Percentiles rank a stretch among this genome's conserved stretches.
These are phyloP conservation scores for Amylostereum areolatum DNA, from an alignment of 1,284 basidiomycete genomes.

Conservation along the genomic window DNA sequence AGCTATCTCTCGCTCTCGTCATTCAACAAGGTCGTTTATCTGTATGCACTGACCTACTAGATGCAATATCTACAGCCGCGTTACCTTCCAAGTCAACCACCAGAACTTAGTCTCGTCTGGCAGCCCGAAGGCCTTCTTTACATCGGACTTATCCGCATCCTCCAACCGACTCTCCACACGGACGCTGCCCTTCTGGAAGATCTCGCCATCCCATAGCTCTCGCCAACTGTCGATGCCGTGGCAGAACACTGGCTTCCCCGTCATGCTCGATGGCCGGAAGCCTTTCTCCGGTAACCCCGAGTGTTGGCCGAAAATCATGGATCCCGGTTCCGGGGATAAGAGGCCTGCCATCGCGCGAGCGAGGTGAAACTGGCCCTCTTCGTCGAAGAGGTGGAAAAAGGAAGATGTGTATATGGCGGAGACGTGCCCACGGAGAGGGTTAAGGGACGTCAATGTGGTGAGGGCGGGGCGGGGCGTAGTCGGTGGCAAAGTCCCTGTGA, in stretches of 20 bases:
- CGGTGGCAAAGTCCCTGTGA: constrained; percentile 13
- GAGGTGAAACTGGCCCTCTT: constrained; percentile 30
- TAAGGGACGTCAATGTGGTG: constrained; percentile 26
- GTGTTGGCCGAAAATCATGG: constrained; percentile 27
- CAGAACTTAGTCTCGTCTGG: not conserved
- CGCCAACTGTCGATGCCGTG: constrained; percentile 23
- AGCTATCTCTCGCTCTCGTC: too few relatives aligned
- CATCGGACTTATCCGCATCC: too few relatives aligned
- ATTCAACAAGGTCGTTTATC: too few relatives aligned
- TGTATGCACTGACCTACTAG: too few relatives aligned
- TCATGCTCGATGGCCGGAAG: not conserved
- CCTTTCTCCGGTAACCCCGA: constrained; percentile 3
- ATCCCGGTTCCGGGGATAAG: constrained; percentile 26
- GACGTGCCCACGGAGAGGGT: constrained; percentile 32
- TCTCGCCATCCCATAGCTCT: constrained; percentile 22
- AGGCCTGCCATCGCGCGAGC: constrained; percentile 31
- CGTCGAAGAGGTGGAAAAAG: constrained; percentile 44
- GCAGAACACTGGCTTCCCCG: constrained; percentile 6
- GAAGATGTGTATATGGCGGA: constrained; percentile 37
- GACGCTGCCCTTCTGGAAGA: constrained; percentile 11
- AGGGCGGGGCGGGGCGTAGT: constrained; percentile 23
- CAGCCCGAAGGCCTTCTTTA: too few relatives aligned
- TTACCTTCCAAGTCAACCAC: constrained; percentile 3
- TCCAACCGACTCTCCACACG: constrained; percentile 10
- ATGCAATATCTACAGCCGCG: constrained; percentile 4